Evolutionary conservation across 805 yeast species (phyloP), one percentile per base, ranked within the genome.

Genomic region (Saturnispora sanitii): DNA sequence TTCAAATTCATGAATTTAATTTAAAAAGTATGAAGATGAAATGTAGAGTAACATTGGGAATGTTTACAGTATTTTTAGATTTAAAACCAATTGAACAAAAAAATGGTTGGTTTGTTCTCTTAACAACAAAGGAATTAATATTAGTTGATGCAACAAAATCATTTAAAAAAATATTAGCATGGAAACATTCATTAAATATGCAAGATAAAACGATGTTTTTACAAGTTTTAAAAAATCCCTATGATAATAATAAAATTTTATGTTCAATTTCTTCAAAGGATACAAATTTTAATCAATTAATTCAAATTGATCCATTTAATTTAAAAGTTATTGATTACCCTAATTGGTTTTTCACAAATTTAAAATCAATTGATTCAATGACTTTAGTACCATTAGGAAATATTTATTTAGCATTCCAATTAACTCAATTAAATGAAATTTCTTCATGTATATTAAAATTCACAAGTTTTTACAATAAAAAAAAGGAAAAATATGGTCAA

Each of bases 121-220:
- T 86, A 21, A 83, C 94, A 0, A 70, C 86, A 1, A 73, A 70
- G 42, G 88, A 82, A 49, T 38, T 87, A 6, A 68, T 75, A 0
- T 62, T 87, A 67, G 49, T 79, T 16, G 63, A 63, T 11, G 35
- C 49, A 2, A 54, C 54, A 15, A 40, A 48, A 13, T 58, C 60
- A 11, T 52, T 74, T n/a, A 59, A 59, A 23, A 66, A 82, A 43
- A 44, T 73, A 2, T 51, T 85, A 1, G 71, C 88, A 0, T 82
- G 94, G 88, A 80, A 78, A 45, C 95, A 86, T 56, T 72, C 61
- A 45, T 57, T 82, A 18, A 68, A 70, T 33, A 65, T 70, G 6
- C 47, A 55, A 1, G 94, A 84, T 49, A 68, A 71, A 1, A 67
- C 84, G 0, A 49, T 78, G 41, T 60, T 55, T 38, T 42, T 81